Evolutionary conservation across 2,329 filamentous ascomycete genomes (phyloP).

Genomic region (Colletotrichum lentis): DNA sequence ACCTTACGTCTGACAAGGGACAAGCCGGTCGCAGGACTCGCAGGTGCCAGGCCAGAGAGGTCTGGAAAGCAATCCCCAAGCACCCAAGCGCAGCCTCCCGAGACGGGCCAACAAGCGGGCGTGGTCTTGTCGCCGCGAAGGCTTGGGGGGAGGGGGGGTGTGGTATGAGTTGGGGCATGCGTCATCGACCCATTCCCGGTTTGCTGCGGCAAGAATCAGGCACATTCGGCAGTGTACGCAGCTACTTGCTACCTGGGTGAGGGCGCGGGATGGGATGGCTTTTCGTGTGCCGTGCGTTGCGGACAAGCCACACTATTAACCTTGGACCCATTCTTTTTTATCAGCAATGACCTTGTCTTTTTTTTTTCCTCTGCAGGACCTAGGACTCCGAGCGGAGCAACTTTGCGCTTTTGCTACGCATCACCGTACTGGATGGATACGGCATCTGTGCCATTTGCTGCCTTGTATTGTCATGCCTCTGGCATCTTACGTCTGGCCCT

Average conservation of each 20-base stretch:
- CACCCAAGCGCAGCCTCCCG: slow-evolving; percentile 28
- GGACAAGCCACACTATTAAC: slow-evolving; percentile 28
- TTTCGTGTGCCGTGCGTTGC: slow-evolving; percentile 25
- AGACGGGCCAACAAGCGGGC: slow-evolving; percentile 11
- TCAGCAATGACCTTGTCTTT: slow-evolving; percentile 22
- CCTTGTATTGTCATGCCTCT: slow-evolving; percentile 8
- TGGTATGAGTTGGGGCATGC: slow-evolving; percentile 33
- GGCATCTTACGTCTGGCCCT: not conserved
- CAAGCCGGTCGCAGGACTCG: slow-evolving; percentile 32
- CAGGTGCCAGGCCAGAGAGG: slow-evolving; percentile 24
- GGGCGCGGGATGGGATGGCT: slow-evolving; percentile 21
- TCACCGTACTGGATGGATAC: not conserved
- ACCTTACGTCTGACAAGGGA: slow-evolving; percentile 37
- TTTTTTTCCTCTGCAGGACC: not conserved
- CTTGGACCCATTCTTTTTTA: slow-evolving; percentile 6
- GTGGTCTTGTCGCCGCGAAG: slow-evolving; percentile 18
- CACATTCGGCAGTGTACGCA: not conserved
- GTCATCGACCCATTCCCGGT: slow-evolving; percentile 39
- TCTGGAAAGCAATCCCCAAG: slow-evolving; percentile 7
- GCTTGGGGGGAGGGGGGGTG: slow-evolving; percentile 30
- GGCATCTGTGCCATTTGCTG: slow-evolving; percentile 21
- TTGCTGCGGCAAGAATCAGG: slow-evolving; percentile 37
- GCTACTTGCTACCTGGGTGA: not conserved
- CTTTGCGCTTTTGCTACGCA: slow-evolving; percentile 5
- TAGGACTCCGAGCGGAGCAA: slow-evolving; percentile 14